Percentiles rank a stretch among this genome's conserved stretches.
These are phyloP conservation scores for Hypoxylon rubiginosum DNA, from an alignment of 2,329 filamentous ascomycete species.

Conservation along the genomic window DNA sequence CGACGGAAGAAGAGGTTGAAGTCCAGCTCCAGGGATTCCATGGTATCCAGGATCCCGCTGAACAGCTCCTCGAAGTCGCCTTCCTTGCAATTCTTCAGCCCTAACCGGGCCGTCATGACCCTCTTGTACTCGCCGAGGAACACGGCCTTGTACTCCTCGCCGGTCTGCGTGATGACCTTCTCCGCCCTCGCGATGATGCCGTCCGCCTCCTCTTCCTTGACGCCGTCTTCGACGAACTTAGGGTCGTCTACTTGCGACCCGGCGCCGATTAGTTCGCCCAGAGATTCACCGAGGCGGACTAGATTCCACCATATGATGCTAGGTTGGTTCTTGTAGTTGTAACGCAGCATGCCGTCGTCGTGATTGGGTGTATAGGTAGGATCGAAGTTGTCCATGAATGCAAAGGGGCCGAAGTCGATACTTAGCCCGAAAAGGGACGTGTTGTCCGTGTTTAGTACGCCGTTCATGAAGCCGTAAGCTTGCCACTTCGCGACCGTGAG, in stretches of 20 bases:
- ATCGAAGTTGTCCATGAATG: constrained; percentile 98
- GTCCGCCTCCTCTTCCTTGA: constrained; percentile 75
- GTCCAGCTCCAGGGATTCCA: constrained; percentile 87
- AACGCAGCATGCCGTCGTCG: constrained; percentile 88
- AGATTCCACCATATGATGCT: constrained; percentile 99
- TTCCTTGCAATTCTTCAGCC: constrained; percentile 76
- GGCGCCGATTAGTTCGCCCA: constrained; percentile 89
- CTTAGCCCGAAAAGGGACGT: constrained; percentile 90
- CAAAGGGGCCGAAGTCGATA: constrained; percentile 96
- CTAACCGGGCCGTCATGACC: constrained; percentile 84
- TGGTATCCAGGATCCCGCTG: constrained; percentile 82
- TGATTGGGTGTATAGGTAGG: constrained; percentile 96
- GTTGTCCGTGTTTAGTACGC: constrained; percentile 97
- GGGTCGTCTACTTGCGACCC: constrained; percentile 79
- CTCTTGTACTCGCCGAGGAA: constrained; percentile 92
- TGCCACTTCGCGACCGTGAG: constrained; percentile 93
- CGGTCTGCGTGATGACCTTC: constrained; percentile 81
- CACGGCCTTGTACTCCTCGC: constrained; percentile 88
- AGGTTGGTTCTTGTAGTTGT: constrained; percentile 94
- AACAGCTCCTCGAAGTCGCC: constrained; percentile 85
- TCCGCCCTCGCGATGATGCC: constrained; percentile 85
- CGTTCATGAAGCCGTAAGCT: constrained; percentile 99
- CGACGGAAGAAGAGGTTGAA: constrained; percentile 95
- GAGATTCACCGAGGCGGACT: constrained; percentile 86
- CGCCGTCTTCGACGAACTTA: constrained; percentile 78